Evolutionary conservation across 2,329 filamentous ascomycete genomes (phyloP), one percentile per base, ranked within the genome.

Genomic region (Hypoxylon sp.): DNA sequence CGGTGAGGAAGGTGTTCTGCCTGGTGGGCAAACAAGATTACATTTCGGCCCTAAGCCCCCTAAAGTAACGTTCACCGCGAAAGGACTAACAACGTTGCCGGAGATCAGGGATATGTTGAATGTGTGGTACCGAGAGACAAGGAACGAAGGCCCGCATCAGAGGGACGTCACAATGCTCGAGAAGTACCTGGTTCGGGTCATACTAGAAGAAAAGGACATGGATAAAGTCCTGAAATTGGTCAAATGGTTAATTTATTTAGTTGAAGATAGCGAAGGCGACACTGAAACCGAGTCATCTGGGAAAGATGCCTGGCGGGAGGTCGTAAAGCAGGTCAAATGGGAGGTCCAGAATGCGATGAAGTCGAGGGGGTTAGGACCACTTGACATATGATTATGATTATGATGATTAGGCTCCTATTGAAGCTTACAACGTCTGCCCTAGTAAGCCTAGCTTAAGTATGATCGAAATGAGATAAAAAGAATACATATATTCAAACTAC

Each of bases 81-180:
- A 81, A 0, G 80, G 78, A 0, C 74, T 83, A 11, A 82, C 81
- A 23, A 81, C 79, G 0, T 71, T 82, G 5, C 73, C 77, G 0
- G 91, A 97, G 71, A 82, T 98, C 59, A 87, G 94, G 48, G 84
- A 88, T 38, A 93, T 93, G 75, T 82, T 98, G 13, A 87, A 84
- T 60, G 88, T 88, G 3, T 99, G 96, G 96, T 86, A 93, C 70
- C 77, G 81, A 2, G 89, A 91, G 66, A 97, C 95, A 67, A 82
- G 79, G 36, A 83, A 84, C 4, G 91, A 94, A 2, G 93, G 92
- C 0, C 96, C 96, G 1, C 94, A 96, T 78, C 80, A 81, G 0
- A 89, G 92, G 63, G 96, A 99, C 79, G 90, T 95, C 0, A 85
- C 85, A 43, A 89, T 94, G 38, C 83, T 98, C 66, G 87, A 86